Conservation (phyloP, 2,329 filamentous ascomycete species). For the Ambrosiella beaveri region DNA sequence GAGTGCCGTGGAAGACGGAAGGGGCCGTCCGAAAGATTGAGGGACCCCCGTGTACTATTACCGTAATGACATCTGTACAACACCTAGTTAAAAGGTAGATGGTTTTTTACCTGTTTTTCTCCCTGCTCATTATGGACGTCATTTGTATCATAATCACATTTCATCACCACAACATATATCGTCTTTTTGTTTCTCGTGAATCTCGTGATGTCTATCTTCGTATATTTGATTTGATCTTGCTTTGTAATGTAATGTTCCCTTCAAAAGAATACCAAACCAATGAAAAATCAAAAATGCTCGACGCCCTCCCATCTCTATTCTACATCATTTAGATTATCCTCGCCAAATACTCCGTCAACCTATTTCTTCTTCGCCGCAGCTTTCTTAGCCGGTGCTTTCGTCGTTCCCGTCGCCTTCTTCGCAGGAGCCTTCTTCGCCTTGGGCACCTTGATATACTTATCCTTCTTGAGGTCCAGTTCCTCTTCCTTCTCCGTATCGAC, state of each 20-base stretch:
- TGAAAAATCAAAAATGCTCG: not conserved
- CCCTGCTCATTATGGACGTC: not conserved
- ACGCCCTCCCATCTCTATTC: not conserved
- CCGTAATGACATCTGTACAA: constrained; percentile 7
- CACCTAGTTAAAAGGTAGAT: not conserved
- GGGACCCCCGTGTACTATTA: constrained; percentile 12
- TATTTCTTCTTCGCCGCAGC: constrained; percentile 7
- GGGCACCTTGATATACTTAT: constrained; percentile 89
- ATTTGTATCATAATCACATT: not conserved
- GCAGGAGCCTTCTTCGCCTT: constrained; percentile 46
- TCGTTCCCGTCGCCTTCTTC: constrained; percentile 23
- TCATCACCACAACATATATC: not conserved
- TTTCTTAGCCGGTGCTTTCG: constrained; percentile 33
- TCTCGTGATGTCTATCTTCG: no score
- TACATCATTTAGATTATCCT: not conserved
- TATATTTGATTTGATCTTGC: not conserved
- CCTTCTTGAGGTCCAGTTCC: constrained; percentile 71
- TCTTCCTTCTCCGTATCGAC: constrained; percentile 54
- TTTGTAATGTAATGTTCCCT: not conserved
- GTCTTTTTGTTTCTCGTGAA: not conserved
- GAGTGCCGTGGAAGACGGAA: not conserved
- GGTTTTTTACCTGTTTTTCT: not conserved
- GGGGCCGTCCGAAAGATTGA: not conserved
- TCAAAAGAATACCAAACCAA: not conserved
- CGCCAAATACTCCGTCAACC: not conserved